These are phyloP conservation scores for Solioccasus polychromus DNA, from an alignment of 768 basidiomycete species.

Conservation along the genomic window DNA sequence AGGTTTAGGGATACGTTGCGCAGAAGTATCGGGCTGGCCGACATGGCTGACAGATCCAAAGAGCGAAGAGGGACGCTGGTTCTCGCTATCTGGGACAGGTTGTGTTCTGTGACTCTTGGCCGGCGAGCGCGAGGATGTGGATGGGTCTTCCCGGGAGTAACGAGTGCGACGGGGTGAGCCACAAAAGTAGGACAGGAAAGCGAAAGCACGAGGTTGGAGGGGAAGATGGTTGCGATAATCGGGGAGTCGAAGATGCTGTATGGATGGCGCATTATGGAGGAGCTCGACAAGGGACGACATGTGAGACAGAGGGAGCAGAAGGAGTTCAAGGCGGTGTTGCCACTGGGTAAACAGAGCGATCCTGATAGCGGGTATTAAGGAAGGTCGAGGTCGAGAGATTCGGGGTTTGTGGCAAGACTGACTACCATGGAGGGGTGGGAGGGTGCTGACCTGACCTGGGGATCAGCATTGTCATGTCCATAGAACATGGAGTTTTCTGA, in stretches of 20 bases:
- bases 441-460: conserved; percentile 38
- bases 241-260: conserved; percentile 47
- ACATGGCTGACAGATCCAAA: no score
- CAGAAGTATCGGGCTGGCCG: conserved; percentile 46
- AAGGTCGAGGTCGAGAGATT: conserved; percentile 54
- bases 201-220: conserved; percentile 44
- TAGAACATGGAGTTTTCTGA: conserved; percentile 48
- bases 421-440: conserved; percentile 39
- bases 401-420: conserved; percentile 39
- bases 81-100: conserved; percentile 47
- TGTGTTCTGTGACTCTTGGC: conserved; percentile 55
- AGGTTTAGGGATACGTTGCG: conserved; percentile 54
- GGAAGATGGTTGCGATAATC: conserved; percentile 43
- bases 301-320: conserved; percentile 43
- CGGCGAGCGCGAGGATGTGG: conserved; percentile 51
- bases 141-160: conserved; percentile 63
- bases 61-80: conserved; percentile 49
- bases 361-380: conserved; percentile 45
- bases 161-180: conserved; percentile 51
- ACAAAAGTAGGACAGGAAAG: conserved; percentile 52
- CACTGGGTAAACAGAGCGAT: conserved; percentile 40
- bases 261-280: conserved; percentile 38
- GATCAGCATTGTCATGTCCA: conserved; percentile 42
- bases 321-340: conserved; percentile 38
- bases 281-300: conserved; percentile 43